These are phyloP conservation scores for Fusarium miscanthi DNA, from an alignment of 2,329 filamentous ascomycete species.

Conservation along the genomic window DNA sequence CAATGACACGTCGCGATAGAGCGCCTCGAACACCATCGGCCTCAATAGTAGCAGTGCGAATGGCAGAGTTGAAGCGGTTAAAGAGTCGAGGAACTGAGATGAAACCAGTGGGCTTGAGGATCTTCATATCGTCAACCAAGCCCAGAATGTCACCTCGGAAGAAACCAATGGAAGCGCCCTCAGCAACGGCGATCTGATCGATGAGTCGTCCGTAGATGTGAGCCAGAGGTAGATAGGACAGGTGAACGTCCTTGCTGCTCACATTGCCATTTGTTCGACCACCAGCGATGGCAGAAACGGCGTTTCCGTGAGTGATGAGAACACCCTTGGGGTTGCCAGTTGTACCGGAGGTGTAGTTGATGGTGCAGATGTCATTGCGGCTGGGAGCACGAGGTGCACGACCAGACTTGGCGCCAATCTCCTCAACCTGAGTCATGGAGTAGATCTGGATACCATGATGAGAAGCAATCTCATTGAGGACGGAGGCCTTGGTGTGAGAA, in stretches of 20 bases:
- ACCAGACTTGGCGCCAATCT: slow-evolving; percentile 77
- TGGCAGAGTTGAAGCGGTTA: slow-evolving; percentile 87
- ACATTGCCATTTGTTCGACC: slow-evolving; percentile 67
- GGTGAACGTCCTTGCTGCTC: slow-evolving; percentile 67
- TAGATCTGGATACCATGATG: slow-evolving; percentile 82
- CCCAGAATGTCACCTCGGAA: slow-evolving; percentile 92
- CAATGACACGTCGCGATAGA: slow-evolving; percentile 82
- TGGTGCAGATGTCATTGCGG: slow-evolving; percentile 83
- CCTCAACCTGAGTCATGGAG: slow-evolving; percentile 83
- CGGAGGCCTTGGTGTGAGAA: slow-evolving; percentile 80
- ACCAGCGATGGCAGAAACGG: slow-evolving; percentile 76
- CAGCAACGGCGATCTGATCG: slow-evolving; percentile 79
- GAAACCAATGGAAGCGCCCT: slow-evolving; percentile 83
- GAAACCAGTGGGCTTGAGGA: slow-evolving; percentile 84
- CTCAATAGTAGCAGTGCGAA: slow-evolving; percentile 82
- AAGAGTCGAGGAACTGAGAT: slow-evolving; percentile 91
- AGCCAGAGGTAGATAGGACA: slow-evolving; percentile 92
- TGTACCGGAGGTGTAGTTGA: slow-evolving; percentile 91
- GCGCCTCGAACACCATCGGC: slow-evolving; percentile 83
- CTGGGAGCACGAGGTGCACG: slow-evolving; percentile 77
- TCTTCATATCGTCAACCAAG: slow-evolving; percentile 90
- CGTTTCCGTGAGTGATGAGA: slow-evolving; percentile 82
- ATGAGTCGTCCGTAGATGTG: slow-evolving; percentile 92
- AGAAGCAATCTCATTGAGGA: slow-evolving; percentile 80
- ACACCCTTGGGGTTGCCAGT: slow-evolving; percentile 87